Percentiles rank a stretch among this genome's conserved stretches.
Evolutionary conservation across 192 early-diverging fungal genomes (phyloP).

Genomic region (Coemansia sp.): DNA sequence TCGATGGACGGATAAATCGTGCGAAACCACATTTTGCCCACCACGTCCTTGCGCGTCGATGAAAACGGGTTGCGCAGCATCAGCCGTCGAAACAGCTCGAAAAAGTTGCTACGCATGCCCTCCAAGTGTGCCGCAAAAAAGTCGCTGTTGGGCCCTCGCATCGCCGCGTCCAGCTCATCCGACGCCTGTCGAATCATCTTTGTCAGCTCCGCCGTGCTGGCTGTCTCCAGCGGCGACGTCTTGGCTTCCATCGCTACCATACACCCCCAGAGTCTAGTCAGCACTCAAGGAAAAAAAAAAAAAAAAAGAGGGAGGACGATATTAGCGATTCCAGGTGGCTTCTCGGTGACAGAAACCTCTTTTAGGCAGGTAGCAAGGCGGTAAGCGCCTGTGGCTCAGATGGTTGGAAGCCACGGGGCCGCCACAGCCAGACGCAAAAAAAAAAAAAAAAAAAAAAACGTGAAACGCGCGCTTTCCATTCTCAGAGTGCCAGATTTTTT

Average conservation of each 20-base stretch:
- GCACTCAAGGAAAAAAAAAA: neutral
- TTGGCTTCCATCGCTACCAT: constrained; percentile 8
- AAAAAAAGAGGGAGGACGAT: neutral
- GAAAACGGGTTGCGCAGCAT: constrained; percentile 45
- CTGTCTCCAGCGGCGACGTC: constrained; percentile 8
- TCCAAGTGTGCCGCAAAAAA: constrained; percentile 37
- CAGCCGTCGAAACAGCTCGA: constrained; percentile 45
- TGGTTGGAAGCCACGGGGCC: neutral
- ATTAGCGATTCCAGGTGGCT: neutral
- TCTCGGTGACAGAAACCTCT: neutral
- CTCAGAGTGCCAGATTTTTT: no score
- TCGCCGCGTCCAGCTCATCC: constrained; percentile 26
- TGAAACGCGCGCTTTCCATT: no score
- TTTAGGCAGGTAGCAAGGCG: neutral
- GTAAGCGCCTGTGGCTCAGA: neutral
- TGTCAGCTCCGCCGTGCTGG: constrained; percentile 44
- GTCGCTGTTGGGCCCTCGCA: constrained; percentile 17
- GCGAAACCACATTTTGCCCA: constrained; percentile 47
- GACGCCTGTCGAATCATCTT: constrained; percentile 32
- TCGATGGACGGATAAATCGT: constrained; percentile 39
- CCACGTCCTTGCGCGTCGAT: constrained; percentile 45
- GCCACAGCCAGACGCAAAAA: constrained; percentile 4
- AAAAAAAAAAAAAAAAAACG: no score
- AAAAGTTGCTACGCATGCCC: constrained; percentile 29
- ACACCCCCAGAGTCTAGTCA: neutral